Conservation (phyloP, 495 filamentous ascomycete species). For the Melanomma pulvis-pyrius region DNA sequence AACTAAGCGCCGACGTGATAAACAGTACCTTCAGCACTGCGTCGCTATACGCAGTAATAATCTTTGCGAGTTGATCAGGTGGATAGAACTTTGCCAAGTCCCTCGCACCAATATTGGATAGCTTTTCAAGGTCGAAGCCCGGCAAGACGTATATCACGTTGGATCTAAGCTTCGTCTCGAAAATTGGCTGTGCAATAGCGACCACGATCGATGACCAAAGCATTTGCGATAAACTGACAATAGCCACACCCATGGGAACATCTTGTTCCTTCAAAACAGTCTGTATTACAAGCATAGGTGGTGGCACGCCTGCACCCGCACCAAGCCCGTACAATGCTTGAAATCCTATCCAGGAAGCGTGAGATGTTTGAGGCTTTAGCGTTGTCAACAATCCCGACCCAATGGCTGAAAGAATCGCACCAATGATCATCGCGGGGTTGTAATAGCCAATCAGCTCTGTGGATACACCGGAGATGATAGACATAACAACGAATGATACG, state of each 20-base stretch:
- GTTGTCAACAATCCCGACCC: conserved; percentile 30
- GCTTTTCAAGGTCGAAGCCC: neutral
- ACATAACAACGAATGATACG: conserved; percentile 23
- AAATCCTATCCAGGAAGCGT: conserved; percentile 34
- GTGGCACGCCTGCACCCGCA: conserved; percentile 29
- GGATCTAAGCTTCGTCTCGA: conserved; percentile 16
- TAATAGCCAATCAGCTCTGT: conserved; percentile 27
- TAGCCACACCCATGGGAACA: conserved; percentile 26
- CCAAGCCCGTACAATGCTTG: conserved; percentile 33
- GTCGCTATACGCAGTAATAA: conserved; percentile 14
- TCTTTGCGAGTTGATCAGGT: neutral
- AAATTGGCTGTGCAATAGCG: conserved; percentile 41
- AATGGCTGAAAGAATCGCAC: conserved; percentile 22
- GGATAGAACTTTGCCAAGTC: neutral
- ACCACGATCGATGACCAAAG: conserved; percentile 43
- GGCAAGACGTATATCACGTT: neutral
- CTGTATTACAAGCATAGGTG: conserved; percentile 30
- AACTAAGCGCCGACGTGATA: conserved; percentile 12
- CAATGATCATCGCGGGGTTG: conserved; percentile 33
- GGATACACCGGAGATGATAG: conserved; percentile 17
- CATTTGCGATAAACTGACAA: conserved; percentile 40
- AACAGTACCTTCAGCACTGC: conserved; percentile 6
- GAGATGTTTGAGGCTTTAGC: conserved; percentile 1
- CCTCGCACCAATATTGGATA: conserved; percentile 3
- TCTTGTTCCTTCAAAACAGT: conserved; percentile 17